Evolutionary conservation across 495 filamentous ascomycete species (phyloP), one percentile per base, ranked within the genome.

Genomic region (Corynascus novoguineensis): DNA sequence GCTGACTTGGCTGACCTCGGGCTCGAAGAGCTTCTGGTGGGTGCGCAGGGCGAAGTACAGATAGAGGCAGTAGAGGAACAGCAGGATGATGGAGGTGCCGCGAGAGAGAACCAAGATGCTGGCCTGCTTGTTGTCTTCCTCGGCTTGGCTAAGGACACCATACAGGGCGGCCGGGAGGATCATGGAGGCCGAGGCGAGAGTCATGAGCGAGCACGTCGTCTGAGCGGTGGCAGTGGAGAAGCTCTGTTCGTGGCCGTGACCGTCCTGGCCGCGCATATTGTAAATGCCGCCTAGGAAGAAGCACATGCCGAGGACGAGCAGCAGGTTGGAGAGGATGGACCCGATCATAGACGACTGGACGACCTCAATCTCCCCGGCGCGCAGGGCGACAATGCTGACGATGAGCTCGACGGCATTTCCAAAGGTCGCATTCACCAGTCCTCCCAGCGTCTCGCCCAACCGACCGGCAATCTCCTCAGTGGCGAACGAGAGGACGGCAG

Each of bases 371-470:
- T 98, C 84, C 34, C 84, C 83, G 58, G 92, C 82, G 57, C 79
- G 83, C 51, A 98, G 77, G 7, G 93, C 93, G 53, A 98, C 86
- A 58, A 98, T 89, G 73, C 90, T 95, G 69, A 97, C 93, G 76
- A 98, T 98, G 64, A 97, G 73, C 65, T 98, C 93, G n/a, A 97
- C 92, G 0, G 93, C 93, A 78, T 98, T 98, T 38, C 93, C 93
- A 74, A 96, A 96, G 7, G 89, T 95, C 25, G 93, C 93, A 77
- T 98, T 98, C 67, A 97, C 81, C 62, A 98, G 73, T 1, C 93
- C 93, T 38, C 93, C 93, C 32, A 97, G 68, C 0, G 93, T 92
- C 71, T 97, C 86, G 17, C 93, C 93, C 56, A 97, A 78, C 48
- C 86, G 86, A 11, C 80, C 78, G 6, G 89, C 84, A 57, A 98